Conservation (phyloP, 73 alveolate species). For the Durusdinium trenchii region DNA sequence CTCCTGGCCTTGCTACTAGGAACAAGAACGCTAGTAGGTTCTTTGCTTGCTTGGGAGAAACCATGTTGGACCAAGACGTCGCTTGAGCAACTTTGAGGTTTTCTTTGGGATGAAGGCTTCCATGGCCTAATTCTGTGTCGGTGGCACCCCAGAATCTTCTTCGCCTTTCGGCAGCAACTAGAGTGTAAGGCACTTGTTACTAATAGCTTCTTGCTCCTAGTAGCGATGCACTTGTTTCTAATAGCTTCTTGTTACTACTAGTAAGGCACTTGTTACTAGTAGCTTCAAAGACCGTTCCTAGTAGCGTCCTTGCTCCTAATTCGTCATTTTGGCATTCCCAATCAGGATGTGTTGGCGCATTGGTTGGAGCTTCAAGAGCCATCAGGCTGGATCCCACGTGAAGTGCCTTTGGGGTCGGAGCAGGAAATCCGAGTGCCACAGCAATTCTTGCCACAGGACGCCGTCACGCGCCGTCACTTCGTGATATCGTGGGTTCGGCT, state of each 20-base stretch:
- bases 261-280: no score
- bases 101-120: constrained; percentile 99
- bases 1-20: no score
- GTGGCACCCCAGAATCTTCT: constrained; percentile 98
- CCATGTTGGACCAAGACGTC: not conserved
- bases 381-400: constrained; percentile 99
- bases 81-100: constrained; percentile 74
- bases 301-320: no score
- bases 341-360: constrained; percentile 96
- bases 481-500: no score
- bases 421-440: constrained; percentile 97
- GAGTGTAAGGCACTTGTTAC: not conserved
- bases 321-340: no score
- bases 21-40: no score
- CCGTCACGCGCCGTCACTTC: no score
- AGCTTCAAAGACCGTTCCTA: no score
- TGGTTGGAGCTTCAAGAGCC: constrained; percentile 99
- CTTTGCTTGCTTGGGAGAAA: no score
- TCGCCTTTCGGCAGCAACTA: constrained; percentile 92
- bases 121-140: constrained; percentile 98
- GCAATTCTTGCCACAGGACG: constrained; percentile 97
- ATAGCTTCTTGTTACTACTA: no score
- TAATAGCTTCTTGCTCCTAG: no score
- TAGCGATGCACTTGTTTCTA: no score
- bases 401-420: constrained; percentile 97